phyloP scores from a whole-genome alignment of 2,329 filamentous ascomycete species.

The Teratosphaeria viscida region DNA sequence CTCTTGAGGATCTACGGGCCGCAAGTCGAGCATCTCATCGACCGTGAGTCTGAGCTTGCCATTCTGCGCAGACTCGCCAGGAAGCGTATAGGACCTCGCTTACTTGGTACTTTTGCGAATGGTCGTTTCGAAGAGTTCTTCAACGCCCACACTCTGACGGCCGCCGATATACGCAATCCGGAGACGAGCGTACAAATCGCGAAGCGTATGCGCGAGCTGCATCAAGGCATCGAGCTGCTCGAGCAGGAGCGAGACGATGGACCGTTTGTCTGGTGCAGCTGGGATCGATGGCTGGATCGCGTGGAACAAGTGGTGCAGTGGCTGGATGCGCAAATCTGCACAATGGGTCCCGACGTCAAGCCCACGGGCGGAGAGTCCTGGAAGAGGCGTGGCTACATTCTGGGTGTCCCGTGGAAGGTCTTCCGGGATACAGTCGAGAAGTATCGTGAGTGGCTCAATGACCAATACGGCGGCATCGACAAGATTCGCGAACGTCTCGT shows the following conservation, averaged over 20 bases:
- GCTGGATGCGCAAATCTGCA: constrained; percentile 50
- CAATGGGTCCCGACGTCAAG: constrained; percentile 33
- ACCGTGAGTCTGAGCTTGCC: constrained; percentile 77
- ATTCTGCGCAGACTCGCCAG: constrained; percentile 77
- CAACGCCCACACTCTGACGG: constrained; percentile 69
- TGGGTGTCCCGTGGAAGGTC: constrained; percentile 69
- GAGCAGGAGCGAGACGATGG: constrained; percentile 67
- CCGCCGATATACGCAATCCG: constrained; percentile 63
- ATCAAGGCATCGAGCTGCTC: constrained; percentile 83
- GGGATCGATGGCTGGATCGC: constrained; percentile 78
- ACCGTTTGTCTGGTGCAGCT: constrained; percentile 80
- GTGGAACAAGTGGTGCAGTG: constrained; percentile 51
- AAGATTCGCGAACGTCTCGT: constrained; percentile 66
- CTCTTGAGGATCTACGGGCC: constrained; percentile 88
- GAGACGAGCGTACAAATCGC: constrained; percentile 87
- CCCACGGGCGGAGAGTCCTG: constrained; percentile 42
- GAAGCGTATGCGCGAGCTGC: constrained; percentile 92
- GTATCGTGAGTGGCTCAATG: constrained; percentile 65
- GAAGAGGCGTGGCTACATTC: constrained; percentile 67
- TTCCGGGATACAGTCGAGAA: constrained; percentile 67
- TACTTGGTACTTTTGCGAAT: constrained; percentile 87
- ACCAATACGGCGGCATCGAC: constrained; percentile 56
- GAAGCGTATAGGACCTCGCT: constrained; percentile 84
- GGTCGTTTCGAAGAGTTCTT: constrained; percentile 94
- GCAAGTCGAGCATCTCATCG: constrained; percentile 90